Evolutionary conservation across 1,284 basidiomycete genomes (phyloP), one percentile per base, ranked within the genome.

Genomic region (Apiotrichum veenhuisii): DNA sequence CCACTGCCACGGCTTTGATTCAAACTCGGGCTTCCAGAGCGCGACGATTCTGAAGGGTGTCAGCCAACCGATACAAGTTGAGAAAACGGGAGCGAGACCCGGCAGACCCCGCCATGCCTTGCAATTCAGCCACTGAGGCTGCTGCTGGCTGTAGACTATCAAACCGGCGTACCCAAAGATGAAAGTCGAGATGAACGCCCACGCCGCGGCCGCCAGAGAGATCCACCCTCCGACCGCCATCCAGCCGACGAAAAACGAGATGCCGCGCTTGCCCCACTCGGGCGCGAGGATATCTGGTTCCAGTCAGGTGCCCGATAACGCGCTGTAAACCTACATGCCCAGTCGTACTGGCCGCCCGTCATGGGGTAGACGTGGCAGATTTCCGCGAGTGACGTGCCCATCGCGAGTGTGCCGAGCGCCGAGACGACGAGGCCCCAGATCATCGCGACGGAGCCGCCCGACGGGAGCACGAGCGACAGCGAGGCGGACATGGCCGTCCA

Each of bases 341-440:
- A 76, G 56, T 77, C 73, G 52, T 75, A 74, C 52, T 75, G 76
- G 1, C 76, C 75, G 0, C 73, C 74, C 0, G 70, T 61, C 14
- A 49, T 37, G 1, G 60, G 60, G 42, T 55, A 60, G 8, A 44
- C 56, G 26, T 62, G 61, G 43, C 53, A 54, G 23, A 54, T 51
- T 42, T 61, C 59, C n/a, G 55, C 55, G 9, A 55, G 57, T 30
- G 1, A 12, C 4, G 45, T 57, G 2, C 64, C 70, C 52, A 69
- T 68, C 2, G 61, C 36, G 51, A 71, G 57, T 7, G 66, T 64
- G 23, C 70, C 74, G n/a, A 66, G 17, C 1, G 65, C 61, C 3
- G 62, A 63, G 0, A 65, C 63, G 17, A 73, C 43, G 41, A 77
- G 63, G 18, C 75, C 75, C 71, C 71, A 77, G 22, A 74, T 63